Conservation (phyloP, 306 rosid genomes). For the Fragaria iinumae region DNA sequence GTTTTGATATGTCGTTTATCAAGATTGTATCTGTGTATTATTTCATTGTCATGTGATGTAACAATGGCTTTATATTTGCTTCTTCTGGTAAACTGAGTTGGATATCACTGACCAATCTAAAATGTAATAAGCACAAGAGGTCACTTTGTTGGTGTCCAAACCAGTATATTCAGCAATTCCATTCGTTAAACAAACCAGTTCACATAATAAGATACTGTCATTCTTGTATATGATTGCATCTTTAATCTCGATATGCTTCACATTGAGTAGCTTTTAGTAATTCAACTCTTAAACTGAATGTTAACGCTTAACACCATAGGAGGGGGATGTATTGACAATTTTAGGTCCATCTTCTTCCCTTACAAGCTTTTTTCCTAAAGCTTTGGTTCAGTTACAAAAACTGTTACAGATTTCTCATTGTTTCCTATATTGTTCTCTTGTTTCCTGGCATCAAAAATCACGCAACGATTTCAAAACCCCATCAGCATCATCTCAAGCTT, state of each 20-base stretch:
- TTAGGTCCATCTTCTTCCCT: not conserved
- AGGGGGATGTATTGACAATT: not conserved
- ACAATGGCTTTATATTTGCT: conserved; percentile 7
- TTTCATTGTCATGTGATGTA: conserved; percentile 34
- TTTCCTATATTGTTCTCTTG: not conserved
- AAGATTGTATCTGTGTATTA: conserved; percentile 14
- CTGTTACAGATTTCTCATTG: not conserved
- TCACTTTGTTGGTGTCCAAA: not conserved
- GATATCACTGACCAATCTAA: not conserved
- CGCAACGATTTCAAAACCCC: not conserved
- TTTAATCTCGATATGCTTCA: too few relatives aligned
- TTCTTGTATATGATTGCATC: not conserved
- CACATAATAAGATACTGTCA: not conserved
- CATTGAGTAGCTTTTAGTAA: not conserved
- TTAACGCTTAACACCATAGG: not conserved
- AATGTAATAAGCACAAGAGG: not conserved
- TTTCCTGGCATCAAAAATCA: not conserved
- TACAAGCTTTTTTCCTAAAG: not conserved
- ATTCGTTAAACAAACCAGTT: not conserved
- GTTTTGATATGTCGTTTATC: conserved; percentile 11
- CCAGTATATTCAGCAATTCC: not conserved
- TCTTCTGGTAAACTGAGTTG: not conserved
- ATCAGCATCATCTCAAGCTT: not conserved
- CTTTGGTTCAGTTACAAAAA: not conserved
- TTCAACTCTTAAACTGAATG: not conserved